A percentile compares a stretch with the other conserved stretches of the same genome.
Conservation (phyloP, 345 rosid genomes). For the Euphorbia lathyris region DNA sequence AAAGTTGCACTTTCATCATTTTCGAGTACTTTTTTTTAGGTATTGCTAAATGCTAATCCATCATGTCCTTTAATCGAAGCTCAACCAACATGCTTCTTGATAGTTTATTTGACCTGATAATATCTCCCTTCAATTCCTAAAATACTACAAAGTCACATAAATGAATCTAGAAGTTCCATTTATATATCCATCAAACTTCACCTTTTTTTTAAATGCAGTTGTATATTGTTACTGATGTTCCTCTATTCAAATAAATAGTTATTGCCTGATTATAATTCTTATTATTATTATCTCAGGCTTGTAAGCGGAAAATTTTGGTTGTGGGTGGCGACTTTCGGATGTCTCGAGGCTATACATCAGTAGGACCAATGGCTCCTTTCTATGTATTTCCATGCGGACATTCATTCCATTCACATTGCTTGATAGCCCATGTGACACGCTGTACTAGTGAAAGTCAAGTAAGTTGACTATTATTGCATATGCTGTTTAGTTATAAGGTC, state of each 20-base stretch:
- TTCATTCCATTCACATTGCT: conserved; percentile 83
- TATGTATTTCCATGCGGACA: conserved; percentile 97
- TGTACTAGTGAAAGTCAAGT: conserved; percentile 57
- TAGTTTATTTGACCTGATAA: not conserved
- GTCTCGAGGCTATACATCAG: conserved; percentile 70
- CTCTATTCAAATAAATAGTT: not conserved
- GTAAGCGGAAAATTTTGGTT: conserved; percentile 74
- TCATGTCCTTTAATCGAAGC: not conserved
- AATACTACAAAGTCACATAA: not conserved
- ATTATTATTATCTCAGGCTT: conserved; percentile 42
- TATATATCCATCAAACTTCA: not conserved
- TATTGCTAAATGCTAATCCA: too few species aligned
- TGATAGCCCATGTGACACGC: conserved; percentile 75
- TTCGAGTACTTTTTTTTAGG: not conserved
- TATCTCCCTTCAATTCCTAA: not conserved
- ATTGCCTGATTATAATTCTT: conserved; percentile 11
- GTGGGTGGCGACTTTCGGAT: conserved; percentile 61
- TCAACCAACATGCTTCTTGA: conserved; percentile 16
- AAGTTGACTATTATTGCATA: conserved; percentile 21
- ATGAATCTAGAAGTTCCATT: conserved; percentile 1
- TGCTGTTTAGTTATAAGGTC: conserved; percentile 23
- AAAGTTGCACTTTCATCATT: not conserved
- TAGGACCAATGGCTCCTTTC: conserved; percentile 87
- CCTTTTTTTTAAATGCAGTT: not conserved
- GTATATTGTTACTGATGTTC: not conserved